A percentile compares a stretch with the other conserved stretches of the same genome.
Conservation (phyloP, 2,329 filamentous ascomycete species). For the Sarocladiaceae sp. region DNA sequence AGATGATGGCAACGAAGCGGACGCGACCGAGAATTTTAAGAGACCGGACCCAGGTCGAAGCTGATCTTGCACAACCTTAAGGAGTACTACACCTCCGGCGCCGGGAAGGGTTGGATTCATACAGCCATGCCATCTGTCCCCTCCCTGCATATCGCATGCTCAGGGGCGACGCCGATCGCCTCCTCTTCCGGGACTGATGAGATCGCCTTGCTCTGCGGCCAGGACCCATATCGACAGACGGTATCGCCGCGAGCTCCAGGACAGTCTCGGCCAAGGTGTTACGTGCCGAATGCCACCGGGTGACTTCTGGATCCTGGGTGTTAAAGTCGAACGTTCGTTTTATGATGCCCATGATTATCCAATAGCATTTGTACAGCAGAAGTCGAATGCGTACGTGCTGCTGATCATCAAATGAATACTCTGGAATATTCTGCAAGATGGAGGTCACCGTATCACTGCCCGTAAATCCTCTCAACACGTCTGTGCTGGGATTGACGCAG, state of each 20-base stretch:
- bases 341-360: slow-evolving; percentile 2
- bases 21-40: slow-evolving; percentile 2
- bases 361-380: slow-evolving; percentile 51
- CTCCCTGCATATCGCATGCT: not conserved
- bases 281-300: too few relatives aligned
- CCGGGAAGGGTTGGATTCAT: too few relatives aligned
- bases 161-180: slow-evolving; percentile 1
- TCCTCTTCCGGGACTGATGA: too few relatives aligned
- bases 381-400: slow-evolving; percentile 39
- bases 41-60: not conserved
- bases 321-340: not conserved
- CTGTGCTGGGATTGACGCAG: slow-evolving; percentile 33
- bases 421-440: not conserved
- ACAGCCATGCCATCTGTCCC: too few relatives aligned
- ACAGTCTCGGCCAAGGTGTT: too few relatives aligned
- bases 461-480: slow-evolving; percentile 43
- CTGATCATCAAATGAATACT: slow-evolving; percentile 30
- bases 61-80: slow-evolving; percentile 10
- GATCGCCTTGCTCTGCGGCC: too few relatives aligned
- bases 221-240: too few relatives aligned
- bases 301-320: too few relatives aligned
- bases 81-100: slow-evolving; percentile 4
- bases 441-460: not conserved
- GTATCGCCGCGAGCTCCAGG: too few relatives aligned
- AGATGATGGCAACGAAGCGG: slow-evolving; percentile 38